phyloP scores from a whole-genome alignment of 495 filamentous ascomycete genomes.

The Hyaloscypha finlandica region DNA sequence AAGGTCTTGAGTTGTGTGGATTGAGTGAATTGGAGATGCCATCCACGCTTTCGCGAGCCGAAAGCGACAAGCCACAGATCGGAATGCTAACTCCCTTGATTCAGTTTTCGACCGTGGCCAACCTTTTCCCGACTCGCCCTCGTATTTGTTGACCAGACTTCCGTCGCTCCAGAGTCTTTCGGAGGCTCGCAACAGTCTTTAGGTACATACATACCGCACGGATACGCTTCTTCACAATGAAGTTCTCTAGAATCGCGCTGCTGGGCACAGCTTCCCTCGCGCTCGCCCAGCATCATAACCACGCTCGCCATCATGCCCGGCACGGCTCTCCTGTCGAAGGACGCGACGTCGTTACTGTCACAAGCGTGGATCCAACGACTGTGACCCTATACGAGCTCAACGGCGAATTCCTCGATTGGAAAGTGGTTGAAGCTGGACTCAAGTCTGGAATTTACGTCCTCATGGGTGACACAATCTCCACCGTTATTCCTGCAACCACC shows the following conservation, averaged over 20 bases:
- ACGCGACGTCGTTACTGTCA: slow-evolving; percentile 44
- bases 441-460: slow-evolving; percentile 53
- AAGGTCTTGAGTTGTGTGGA: background rate
- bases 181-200: slow-evolving; percentile 25
- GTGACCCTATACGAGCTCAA: slow-evolving; percentile 63
- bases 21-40: background rate
- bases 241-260: slow-evolving; percentile 46
- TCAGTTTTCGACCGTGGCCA: slow-evolving; percentile 8
- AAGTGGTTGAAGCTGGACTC: slow-evolving; percentile 64
- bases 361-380: slow-evolving; percentile 43
- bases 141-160: slow-evolving; percentile 3
- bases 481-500: slow-evolving; percentile 14
- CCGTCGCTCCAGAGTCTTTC: slow-evolving; percentile 24
- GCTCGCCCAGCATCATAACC: slow-evolving; percentile 49
- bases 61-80: background rate
- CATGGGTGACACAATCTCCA: slow-evolving; percentile 39
- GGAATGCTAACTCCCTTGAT: slow-evolving; percentile 25
- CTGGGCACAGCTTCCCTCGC: slow-evolving; percentile 47
- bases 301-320: slow-evolving; percentile 41
- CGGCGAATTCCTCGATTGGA: slow-evolving; percentile 50
- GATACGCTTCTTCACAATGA: slow-evolving; percentile 46
- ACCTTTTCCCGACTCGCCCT: background rate
- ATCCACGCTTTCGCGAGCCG: background rate
- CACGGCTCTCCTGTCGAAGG: slow-evolving; percentile 42
- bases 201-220: slow-evolving; percentile 27